Evolutionary conservation across 495 filamentous ascomycete species (phyloP).

Genomic region (Penicillium fimorum): DNA sequence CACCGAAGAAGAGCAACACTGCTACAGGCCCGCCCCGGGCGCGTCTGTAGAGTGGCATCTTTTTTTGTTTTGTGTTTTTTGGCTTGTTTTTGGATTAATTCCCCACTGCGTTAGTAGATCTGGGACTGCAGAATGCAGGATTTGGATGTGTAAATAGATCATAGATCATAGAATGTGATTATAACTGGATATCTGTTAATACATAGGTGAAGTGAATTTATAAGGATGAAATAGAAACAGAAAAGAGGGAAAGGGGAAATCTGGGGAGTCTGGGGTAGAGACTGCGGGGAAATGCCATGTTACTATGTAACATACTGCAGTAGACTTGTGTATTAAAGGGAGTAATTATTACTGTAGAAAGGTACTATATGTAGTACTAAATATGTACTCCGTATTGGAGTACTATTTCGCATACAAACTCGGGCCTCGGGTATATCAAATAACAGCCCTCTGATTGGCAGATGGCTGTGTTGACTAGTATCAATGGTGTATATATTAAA

Average conservation of each 20-base stretch:
- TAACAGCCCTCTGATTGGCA: constrained; percentile 17
- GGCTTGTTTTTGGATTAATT: constrained; percentile 20
- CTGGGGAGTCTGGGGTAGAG: constrained; percentile 21
- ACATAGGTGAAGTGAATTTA: background rate
- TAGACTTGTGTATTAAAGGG: background rate
- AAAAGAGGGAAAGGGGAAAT: constrained; percentile 3
- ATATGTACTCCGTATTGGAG: no score
- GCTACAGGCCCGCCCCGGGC: constrained; percentile 41
- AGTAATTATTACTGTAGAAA: background rate
- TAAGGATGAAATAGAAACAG: background rate
- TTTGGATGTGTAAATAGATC: constrained; percentile 28
- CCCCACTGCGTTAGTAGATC: constrained; percentile 28
- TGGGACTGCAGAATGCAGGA: constrained; percentile 6
- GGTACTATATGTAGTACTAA: background rate
- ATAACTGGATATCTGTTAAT: constrained; percentile 1
- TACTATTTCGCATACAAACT: constrained; percentile 1
- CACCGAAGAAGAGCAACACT: constrained; percentile 56
- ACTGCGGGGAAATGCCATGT: constrained; percentile 17
- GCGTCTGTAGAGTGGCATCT: constrained; percentile 26
- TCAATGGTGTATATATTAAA: constrained; percentile 2
- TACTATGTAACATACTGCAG: no score
- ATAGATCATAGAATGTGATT: constrained; percentile 25
- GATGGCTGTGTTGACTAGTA: constrained; percentile 11
- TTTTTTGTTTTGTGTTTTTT: constrained; percentile 14
- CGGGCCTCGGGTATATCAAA: constrained; percentile 12